Conservation (phyloP, 345 rosid species). For the Heritiera fomes region DNA sequence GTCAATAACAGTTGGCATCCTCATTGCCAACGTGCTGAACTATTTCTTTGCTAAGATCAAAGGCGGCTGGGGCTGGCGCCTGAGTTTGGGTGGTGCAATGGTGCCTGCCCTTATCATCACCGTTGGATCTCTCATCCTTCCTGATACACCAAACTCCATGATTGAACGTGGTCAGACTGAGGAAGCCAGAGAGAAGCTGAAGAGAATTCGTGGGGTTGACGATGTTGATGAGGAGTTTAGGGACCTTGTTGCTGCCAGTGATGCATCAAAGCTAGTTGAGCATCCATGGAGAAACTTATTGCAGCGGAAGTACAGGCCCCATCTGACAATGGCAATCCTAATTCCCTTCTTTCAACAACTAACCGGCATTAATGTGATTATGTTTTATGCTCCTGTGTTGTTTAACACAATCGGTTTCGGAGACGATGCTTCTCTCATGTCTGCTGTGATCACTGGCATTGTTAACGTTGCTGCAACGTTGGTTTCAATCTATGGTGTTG, state of each 20-base stretch:
- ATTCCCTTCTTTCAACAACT: conserved; percentile 89
- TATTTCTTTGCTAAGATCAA: conserved; percentile 82
- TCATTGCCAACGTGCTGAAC: conserved; percentile 75
- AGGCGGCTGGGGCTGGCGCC: conserved; percentile 93
- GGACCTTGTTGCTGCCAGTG: conserved; percentile 77
- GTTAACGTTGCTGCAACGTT: conserved; percentile 66
- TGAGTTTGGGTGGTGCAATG: conserved; percentile 93
- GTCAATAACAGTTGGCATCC: conserved; percentile 87
- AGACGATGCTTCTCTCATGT: conserved; percentile 68
- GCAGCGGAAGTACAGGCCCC: conserved; percentile 83
- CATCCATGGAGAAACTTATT: conserved; percentile 81
- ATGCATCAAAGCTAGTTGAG: conserved; percentile 65
- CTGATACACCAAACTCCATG: conserved; percentile 95
- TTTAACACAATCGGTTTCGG: conserved; percentile 78
- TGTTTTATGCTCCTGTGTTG: conserved; percentile 92
- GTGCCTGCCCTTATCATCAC: conserved; percentile 94
- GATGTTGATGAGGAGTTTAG: conserved; percentile 77
- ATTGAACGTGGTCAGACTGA: conserved; percentile 78
- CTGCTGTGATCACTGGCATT: conserved; percentile 73
- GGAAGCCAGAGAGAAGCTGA: conserved; percentile 58
- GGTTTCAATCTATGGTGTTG: conserved; percentile 80
- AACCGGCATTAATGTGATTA: conserved; percentile 82
- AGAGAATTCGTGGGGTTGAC: conserved; percentile 65
- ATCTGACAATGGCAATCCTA: conserved; percentile 65
- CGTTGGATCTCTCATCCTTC: conserved; percentile 73